These are phyloP conservation scores for Chimonanthus praecox DNA, from an alignment of 164 flowering plant genomes.

Conservation along the genomic window DNA sequence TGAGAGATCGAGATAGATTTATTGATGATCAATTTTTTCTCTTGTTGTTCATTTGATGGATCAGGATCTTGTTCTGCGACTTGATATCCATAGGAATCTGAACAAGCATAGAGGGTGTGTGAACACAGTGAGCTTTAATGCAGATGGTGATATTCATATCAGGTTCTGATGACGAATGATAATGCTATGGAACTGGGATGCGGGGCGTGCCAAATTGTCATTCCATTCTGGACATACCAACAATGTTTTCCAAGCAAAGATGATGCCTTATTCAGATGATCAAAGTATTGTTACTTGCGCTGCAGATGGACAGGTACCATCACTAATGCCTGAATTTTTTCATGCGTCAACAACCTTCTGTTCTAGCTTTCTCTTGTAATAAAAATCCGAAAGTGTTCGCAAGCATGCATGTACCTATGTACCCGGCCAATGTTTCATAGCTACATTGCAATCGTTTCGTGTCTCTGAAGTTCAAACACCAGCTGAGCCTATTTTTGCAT, in stretches of 20 bases:
- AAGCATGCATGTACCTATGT: not conserved
- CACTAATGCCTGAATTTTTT: not conserved
- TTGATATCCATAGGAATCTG: conserved; percentile 53
- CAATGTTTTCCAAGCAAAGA: conserved; percentile 92
- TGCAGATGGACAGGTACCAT: conserved; percentile 91
- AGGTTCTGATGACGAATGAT: conserved; percentile 89
- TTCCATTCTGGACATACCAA: conserved; percentile 74
- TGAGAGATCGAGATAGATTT: no score
- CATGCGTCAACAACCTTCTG: not conserved
- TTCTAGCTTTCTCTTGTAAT: not conserved
- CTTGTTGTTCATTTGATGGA: not conserved
- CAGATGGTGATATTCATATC: conserved; percentile 72
- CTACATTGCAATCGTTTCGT: not conserved
- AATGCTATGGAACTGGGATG: conserved; percentile 90
- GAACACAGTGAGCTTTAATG: conserved; percentile 85
- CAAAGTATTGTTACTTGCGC: conserved; percentile 86
- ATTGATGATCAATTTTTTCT: no score
- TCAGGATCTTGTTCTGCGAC: conserved; percentile 81
- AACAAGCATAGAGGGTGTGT: conserved; percentile 88
- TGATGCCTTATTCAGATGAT: conserved; percentile 80
- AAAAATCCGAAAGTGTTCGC: not conserved
- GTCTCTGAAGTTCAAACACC: not conserved
- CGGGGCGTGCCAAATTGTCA: conserved; percentile 49
- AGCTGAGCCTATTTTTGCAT: not conserved
- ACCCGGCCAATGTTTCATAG: not conserved